These are phyloP conservation scores for Pestalotiopsis sp. DNA, from an alignment of 2,329 filamentous ascomycete genomes.

Conservation along the genomic window DNA sequence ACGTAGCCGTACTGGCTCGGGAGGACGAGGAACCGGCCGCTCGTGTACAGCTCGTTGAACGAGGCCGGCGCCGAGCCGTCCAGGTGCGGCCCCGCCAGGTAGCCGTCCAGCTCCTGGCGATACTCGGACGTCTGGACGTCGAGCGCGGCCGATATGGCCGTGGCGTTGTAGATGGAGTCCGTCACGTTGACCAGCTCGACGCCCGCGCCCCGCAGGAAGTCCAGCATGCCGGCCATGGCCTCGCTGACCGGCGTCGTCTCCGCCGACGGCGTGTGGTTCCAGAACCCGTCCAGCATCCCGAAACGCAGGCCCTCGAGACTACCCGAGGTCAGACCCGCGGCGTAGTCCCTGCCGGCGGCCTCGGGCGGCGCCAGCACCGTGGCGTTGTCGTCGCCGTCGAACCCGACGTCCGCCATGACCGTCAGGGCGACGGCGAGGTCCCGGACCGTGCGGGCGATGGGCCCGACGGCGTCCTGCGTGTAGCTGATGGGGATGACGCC, in stretches of 20 bases:
- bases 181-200: slow-evolving; percentile 51
- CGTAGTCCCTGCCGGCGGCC: slow-evolving; percentile 45
- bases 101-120: slow-evolving; percentile 53
- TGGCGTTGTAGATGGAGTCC: slow-evolving; percentile 50
- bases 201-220: slow-evolving; percentile 44
- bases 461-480: slow-evolving; percentile 57
- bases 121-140: slow-evolving; percentile 65
- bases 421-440: slow-evolving; percentile 52
- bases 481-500: slow-evolving; percentile 57
- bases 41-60: slow-evolving; percentile 49
- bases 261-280: slow-evolving; percentile 48
- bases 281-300: slow-evolving; percentile 50
- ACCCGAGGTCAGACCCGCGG: slow-evolving; percentile 31
- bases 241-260: slow-evolving; percentile 60
- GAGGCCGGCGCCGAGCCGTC: slow-evolving; percentile 41
- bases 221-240: slow-evolving; percentile 48
- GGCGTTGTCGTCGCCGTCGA: slow-evolving; percentile 51
- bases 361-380: slow-evolving; percentile 47
- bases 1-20: slow-evolving; percentile 58
- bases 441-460: slow-evolving; percentile 50
- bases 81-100: slow-evolving; percentile 48
- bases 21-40: slow-evolving; percentile 58
- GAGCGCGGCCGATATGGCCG: slow-evolving; percentile 42
- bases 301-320: slow-evolving; percentile 29
- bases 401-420: slow-evolving; percentile 53